phyloP scores from a whole-genome alignment of 2,329 filamentous ascomycete genomes.

The Colletotrichum cuscutae region DNA sequence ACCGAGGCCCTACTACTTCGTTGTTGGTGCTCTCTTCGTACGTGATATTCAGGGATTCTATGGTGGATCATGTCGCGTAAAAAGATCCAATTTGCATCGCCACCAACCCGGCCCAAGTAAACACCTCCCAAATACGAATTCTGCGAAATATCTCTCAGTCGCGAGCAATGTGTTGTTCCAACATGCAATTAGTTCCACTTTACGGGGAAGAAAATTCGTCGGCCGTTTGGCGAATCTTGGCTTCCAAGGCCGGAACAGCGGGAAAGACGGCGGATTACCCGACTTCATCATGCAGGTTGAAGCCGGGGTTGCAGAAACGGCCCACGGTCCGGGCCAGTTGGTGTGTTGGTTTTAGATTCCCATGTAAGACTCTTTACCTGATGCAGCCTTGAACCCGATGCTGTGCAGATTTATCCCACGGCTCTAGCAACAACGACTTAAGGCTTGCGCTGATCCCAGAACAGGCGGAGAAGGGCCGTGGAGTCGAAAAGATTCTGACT shows the following conservation, averaged over 20 bases:
- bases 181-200: neutral
- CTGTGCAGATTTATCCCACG: neutral
- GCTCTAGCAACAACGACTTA: neutral
- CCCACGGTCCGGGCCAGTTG: conserved; percentile 1
- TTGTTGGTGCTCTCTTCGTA: neutral
- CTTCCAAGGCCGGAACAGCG: neutral
- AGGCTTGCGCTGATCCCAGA: neutral
- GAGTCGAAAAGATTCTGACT: neutral
- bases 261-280: neutral
- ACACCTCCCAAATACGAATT: no score
- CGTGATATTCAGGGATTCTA: neutral
- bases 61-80: conserved; percentile 12
- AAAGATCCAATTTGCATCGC: neutral
- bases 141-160: neutral
- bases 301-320: conserved; percentile 9
- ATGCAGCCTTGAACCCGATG: neutral
- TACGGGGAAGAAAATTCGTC: neutral
- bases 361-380: neutral
- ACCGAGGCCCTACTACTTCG: neutral
- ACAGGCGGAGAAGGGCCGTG: neutral
- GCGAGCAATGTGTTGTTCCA: neutral
- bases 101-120: neutral
- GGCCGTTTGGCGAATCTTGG: neutral
- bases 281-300: conserved; percentile 5
- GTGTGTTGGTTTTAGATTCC: neutral